Percentiles rank a stretch among this genome's conserved stretches.
phyloP scores from a whole-genome alignment of 352 stramenopile genomes.

The Phytophthora crassamura region DNA sequence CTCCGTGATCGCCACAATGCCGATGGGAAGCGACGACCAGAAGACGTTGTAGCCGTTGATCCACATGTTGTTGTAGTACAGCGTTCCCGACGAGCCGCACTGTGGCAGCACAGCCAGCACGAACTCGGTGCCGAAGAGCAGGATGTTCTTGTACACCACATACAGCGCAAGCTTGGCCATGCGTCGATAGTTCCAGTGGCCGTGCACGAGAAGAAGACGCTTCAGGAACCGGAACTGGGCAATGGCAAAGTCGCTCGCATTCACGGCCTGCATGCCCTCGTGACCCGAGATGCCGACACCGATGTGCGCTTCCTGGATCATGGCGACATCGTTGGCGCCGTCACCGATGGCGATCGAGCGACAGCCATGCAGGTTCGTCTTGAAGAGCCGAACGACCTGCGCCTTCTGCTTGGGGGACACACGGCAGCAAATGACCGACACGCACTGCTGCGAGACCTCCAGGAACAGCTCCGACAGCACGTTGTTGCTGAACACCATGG shows the following conservation, averaged over 20 bases:
- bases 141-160: constrained; percentile 99
- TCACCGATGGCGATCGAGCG: constrained; percentile 97
- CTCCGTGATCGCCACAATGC: constrained; percentile 78
- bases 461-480: constrained; percentile 83
- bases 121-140: constrained; percentile 83
- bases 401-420: constrained; percentile 94
- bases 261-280: constrained; percentile 99
- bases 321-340: constrained; percentile 99
- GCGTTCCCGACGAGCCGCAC: constrained; percentile 74
- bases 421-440: constrained; percentile 90
- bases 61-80: constrained; percentile 92
- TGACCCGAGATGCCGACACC: constrained; percentile 98
- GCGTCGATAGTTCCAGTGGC: constrained; percentile 98
- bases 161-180: constrained; percentile 97
- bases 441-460: constrained; percentile 84
- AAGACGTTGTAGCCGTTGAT: constrained; percentile 97
- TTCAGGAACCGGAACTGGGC: constrained; percentile 98
- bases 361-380: constrained; percentile 84
- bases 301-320: constrained; percentile 99
- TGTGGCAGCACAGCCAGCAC: constrained; percentile 86
- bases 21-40: constrained; percentile 94
- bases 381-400: constrained; percentile 88
- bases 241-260: constrained; percentile 98
- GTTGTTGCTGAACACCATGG: constrained; percentile 81
- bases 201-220: constrained; percentile 96